These are phyloP conservation scores for Apiotrichum porosum DNA, from an alignment of 1,284 basidiomycete species.

Conservation along the genomic window DNA sequence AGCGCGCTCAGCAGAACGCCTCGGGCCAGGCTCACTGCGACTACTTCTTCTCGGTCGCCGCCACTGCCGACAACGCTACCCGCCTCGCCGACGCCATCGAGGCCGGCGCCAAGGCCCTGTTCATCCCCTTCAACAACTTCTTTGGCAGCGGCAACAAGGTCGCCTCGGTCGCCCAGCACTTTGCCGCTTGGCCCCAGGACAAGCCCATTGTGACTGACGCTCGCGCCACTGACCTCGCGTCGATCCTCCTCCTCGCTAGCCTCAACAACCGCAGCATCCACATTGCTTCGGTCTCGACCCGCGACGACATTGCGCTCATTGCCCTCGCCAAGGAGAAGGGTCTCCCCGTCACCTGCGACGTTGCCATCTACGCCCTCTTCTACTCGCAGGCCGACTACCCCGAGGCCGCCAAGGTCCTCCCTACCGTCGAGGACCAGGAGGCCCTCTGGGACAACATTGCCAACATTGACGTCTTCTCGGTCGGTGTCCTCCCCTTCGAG, in stretches of 20 bases:
- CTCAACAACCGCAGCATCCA: constrained; percentile 86
- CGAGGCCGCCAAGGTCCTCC: constrained; percentile 60
- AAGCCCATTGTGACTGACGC: constrained; percentile 94
- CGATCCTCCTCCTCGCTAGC: constrained; percentile 85
- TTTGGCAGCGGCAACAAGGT: constrained; percentile 56
- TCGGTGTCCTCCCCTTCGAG: constrained; percentile 77
- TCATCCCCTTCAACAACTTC: constrained; percentile 68
- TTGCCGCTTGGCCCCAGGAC: constrained; percentile 83
- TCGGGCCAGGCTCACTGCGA: constrained; percentile 70
- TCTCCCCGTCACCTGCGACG: constrained; percentile 93
- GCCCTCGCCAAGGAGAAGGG: constrained; percentile 90
- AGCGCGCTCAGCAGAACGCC: constrained; percentile 63
- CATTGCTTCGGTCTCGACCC: constrained; percentile 83
- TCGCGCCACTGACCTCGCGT: constrained; percentile 85
- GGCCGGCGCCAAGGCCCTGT: constrained; percentile 74
- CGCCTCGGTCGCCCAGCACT: constrained; percentile 71
- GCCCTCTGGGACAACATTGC: constrained; percentile 83
- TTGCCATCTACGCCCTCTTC: constrained; percentile 89
- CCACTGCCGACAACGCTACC: constrained; percentile 64
- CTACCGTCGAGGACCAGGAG: constrained; percentile 71
- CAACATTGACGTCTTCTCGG: constrained; percentile 84
- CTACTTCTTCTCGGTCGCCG: constrained; percentile 75
- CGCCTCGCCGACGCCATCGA: constrained; percentile 65
- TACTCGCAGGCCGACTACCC: constrained; percentile 75
- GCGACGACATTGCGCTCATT: constrained; percentile 87